phyloP scores from a whole-genome alignment of 2,329 filamentous ascomycete species.

The Zarea fungicola region DNA sequence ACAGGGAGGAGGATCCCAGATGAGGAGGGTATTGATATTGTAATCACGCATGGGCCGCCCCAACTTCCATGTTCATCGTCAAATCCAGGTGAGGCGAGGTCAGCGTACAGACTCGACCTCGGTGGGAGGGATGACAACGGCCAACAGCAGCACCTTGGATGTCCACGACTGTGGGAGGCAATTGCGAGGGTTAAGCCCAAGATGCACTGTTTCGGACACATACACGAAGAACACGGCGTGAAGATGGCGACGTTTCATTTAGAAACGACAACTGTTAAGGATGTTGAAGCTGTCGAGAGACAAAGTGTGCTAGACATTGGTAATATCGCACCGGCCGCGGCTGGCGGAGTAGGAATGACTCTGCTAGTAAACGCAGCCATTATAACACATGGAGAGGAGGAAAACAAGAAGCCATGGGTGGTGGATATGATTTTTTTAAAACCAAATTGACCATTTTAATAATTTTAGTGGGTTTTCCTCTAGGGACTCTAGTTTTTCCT shows the following conservation, averaged over 20 bases:
- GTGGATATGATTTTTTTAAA: constrained; percentile 4
- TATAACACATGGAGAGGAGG: constrained; percentile 2
- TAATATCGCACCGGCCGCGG: neutral
- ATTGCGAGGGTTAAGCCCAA: constrained; percentile 18
- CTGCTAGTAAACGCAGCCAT: constrained; percentile 8
- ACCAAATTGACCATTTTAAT: too few relatives aligned
- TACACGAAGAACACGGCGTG: constrained; percentile 21
- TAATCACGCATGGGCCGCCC: constrained; percentile 23
- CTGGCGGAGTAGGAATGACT: neutral
- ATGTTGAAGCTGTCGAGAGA: neutral
- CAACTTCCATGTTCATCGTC: constrained; percentile 22
- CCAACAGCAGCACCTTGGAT: constrained; percentile 18
- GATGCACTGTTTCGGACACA: constrained; percentile 23
- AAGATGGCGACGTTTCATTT: constrained; percentile 23
- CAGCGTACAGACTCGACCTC: constrained; percentile 23
- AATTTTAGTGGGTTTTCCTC: too few relatives aligned
- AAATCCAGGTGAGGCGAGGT: neutral
- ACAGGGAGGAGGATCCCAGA: constrained; percentile 8
- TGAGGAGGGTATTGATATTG: constrained; percentile 18
- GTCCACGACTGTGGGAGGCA: constrained; percentile 16
- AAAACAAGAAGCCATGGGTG: constrained; percentile 7
- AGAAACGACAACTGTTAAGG: neutral
- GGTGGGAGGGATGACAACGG: constrained; percentile 14
- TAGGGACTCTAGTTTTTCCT: too few relatives aligned
- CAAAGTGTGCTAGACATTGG: neutral